A percentile compares a stretch with the other conserved stretches of the same genome.
These are phyloP conservation scores for Erysimum cheiranthoides DNA, from an alignment of 345 rosid genomes.

Conservation along the genomic window DNA sequence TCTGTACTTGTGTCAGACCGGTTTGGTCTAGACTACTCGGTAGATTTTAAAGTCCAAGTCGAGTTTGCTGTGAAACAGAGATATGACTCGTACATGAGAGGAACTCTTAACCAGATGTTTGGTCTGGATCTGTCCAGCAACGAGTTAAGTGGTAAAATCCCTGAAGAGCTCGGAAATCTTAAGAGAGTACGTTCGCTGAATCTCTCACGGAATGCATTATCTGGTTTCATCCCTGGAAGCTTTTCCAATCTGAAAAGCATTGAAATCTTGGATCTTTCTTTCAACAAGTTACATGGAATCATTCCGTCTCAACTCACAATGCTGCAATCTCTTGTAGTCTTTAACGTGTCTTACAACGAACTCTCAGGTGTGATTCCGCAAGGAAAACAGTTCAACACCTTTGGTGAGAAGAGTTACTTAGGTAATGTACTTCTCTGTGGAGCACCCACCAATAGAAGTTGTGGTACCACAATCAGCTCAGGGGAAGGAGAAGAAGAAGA, in stretches of 20 bases:
- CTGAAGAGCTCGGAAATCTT: conserved; percentile 32
- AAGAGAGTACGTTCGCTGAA: conserved; percentile 35
- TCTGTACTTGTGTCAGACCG: conserved; percentile 24
- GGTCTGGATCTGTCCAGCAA: conserved; percentile 44
- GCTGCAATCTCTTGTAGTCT: conserved; percentile 29
- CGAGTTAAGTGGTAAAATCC: conserved; percentile 36
- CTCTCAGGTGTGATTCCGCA: conserved; percentile 35
- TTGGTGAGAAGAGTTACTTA: conserved; percentile 32
- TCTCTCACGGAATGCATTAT: conserved; percentile 26
- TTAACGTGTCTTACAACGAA: conserved; percentile 38
- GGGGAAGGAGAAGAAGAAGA: background rate
- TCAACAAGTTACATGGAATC: conserved; percentile 32
- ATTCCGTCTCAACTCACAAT: conserved; percentile 29
- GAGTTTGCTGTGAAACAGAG: conserved; percentile 39
- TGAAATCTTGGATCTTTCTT: conserved; percentile 39
- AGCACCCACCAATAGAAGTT: conserved; percentile 26
- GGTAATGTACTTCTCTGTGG: conserved; percentile 34
- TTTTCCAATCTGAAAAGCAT: conserved; percentile 29
- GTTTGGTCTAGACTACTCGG: conserved; percentile 14
- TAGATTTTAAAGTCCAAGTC: conserved; percentile 27
- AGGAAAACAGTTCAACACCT: conserved; percentile 33
- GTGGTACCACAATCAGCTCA: conserved; percentile 12
- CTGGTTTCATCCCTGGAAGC: conserved; percentile 31
- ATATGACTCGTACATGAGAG: conserved; percentile 36
- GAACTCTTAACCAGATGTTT: conserved; percentile 31